These are phyloP conservation scores for Hemerocallis citrina DNA, from an alignment of 106 monocot genomes.

Conservation along the genomic window DNA sequence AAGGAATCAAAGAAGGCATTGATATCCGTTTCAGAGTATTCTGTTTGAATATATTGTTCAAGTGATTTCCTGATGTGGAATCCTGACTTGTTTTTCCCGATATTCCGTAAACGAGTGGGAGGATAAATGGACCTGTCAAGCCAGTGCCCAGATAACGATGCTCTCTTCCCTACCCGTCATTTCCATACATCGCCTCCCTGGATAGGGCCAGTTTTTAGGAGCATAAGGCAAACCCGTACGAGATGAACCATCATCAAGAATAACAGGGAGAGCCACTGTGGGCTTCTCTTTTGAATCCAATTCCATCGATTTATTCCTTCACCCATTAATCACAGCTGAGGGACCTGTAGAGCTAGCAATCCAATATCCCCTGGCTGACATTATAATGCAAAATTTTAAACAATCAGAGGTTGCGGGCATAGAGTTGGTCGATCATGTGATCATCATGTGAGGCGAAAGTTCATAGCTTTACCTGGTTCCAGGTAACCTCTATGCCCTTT, in stretches of 20 bases:
- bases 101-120: conserved; percentile 30
- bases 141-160: conserved; percentile 29
- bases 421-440: conserved; percentile 32
- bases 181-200: conserved; percentile 71
- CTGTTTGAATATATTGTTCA: no score
- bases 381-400: no score
- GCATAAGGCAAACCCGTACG: conserved; percentile 77
- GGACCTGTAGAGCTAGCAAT: conserved; percentile 12
- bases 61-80: no score
- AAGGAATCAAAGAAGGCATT: conserved; percentile 50
- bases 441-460: conserved; percentile 23
- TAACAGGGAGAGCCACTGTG: conserved; percentile 10
- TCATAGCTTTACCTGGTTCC: conserved; percentile 65
- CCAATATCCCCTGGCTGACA: no score
- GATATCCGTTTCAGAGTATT: conserved; percentile 34
- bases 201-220: conserved; percentile 62
- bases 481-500: conserved; percentile 82
- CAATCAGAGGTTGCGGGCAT: no score
- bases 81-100: no score
- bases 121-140: conserved; percentile 47
- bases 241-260: conserved; percentile 23
- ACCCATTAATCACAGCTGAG: not conserved
- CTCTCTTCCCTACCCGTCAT: conserved; percentile 66
- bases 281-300: conserved; percentile 2
- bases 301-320: conserved; percentile 15